A percentile compares a stretch with the other conserved stretches of the same genome.
These are phyloP conservation scores for Tetradesmus obliquus DNA, from an alignment of 139 green algal species.

Conservation along the genomic window DNA sequence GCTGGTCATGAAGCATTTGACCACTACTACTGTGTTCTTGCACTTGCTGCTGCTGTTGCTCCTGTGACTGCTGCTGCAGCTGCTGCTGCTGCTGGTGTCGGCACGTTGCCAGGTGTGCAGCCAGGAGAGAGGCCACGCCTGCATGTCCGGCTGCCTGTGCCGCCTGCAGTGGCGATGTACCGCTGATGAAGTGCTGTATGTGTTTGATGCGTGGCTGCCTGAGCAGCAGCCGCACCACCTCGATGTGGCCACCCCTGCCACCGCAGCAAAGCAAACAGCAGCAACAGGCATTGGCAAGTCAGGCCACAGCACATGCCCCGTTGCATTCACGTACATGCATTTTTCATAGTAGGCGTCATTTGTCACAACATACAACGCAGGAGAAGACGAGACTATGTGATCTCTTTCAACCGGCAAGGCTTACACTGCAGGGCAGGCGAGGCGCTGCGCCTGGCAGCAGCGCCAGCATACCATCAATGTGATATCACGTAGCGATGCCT, in stretches of 20 bases:
- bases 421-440: too few species aligned
- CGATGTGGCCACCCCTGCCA: conserved; percentile 9
- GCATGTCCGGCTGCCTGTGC: conserved; percentile 10
- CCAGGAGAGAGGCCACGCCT: neutral
- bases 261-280: neutral
- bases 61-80: neutral
- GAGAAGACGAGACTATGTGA: too few species aligned
- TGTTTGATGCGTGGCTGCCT: conserved; percentile 20
- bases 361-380: too few species aligned
- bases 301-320: too few species aligned
- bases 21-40: neutral
- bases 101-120: neutral
- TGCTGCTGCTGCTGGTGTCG: neutral
- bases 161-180: neutral
- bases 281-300: too few species aligned
- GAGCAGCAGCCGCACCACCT: conserved; percentile 33
- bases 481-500: too few species aligned
- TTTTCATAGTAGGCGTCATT: too few species aligned
- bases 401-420: neutral
- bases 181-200: conserved; percentile 3
- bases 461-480: too few species aligned
- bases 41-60: neutral
- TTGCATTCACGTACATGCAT: too few species aligned
- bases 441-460: too few species aligned
- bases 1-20: neutral